Base-by-base conservation (phyloP, 2,329 filamentous ascomycete species). In the Pseudocercospora ulei region DNA sequence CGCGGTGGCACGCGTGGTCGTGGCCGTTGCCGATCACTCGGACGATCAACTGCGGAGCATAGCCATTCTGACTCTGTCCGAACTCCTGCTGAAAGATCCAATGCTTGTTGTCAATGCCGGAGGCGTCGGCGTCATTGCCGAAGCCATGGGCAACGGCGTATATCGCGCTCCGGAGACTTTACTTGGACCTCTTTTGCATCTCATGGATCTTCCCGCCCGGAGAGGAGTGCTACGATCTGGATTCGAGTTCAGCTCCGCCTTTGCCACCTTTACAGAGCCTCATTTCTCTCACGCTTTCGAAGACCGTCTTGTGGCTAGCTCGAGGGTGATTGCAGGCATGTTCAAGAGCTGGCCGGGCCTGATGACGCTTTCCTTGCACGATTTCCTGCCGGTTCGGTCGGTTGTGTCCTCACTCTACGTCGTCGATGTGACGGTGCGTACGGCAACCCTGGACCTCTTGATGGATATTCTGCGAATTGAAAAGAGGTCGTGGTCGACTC, bases 301-400 rank as follows among this genome's bases (percentile, higher is more conserved):
- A 54, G 75, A 78, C 33, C 72, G 71, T 46, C 61, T 96, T 35
- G 90, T 87, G 57, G 82, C 87, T 35, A 94, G 90, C 51, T 82
- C 86, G 6, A 86, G 83, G 56, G 85, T 92, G n/a, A 87, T 98
- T 42, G 76, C 85, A n/a, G 78, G 81, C 8, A 78, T 94, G 49
- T 67, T 98, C 52, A 88, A 85, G 59, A 90, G 85, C 35, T 98
- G 92, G 90, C 80, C 90, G 5, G 90, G 90, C 4, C 69, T 98
- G 39, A 80, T 96, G 67, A 78, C 79, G 14, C 69, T 98, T 11
- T 84, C 82, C 44, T 85, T 92, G 75, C 85, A 90, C 61, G 75
- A 90, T 56, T 87, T 90, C 50, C 72, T 85, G 27, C 80, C 90
- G 4, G 75, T 96, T 24, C 76, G 74, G 47, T 96, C 90, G 3